Conservation (phyloP, 2,329 filamentous ascomycete species). For the Teratosphaeria epicoccoides region DNA sequence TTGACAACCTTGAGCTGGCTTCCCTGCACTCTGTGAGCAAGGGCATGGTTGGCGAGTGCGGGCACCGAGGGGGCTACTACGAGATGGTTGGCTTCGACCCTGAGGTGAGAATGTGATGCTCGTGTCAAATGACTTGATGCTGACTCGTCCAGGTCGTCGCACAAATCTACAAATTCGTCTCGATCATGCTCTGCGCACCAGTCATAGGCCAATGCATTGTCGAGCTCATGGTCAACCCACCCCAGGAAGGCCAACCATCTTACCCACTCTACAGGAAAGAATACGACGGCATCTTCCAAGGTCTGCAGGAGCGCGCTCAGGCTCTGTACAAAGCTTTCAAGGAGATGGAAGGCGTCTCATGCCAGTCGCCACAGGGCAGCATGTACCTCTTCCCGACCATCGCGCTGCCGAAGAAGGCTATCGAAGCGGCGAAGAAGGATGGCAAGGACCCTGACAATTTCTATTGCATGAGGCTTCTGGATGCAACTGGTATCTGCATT, state of each 20-base stretch:
- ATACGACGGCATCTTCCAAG: conserved; percentile 70
- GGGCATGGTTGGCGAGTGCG: conserved; percentile 98
- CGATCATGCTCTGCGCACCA: conserved; percentile 90
- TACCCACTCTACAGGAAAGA: conserved; percentile 75
- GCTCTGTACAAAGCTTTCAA: conserved; percentile 85
- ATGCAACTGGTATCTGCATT: conserved; percentile 88
- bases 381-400: conserved; percentile 99
- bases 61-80: conserved; percentile 94
- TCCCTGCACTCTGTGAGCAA: conserved; percentile 92
- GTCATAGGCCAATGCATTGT: conserved; percentile 94
- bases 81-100: conserved; percentile 81
- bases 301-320: conserved; percentile 66
- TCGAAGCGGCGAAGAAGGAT: conserved; percentile 62
- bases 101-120: conserved; percentile 18
- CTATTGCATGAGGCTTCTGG: conserved; percentile 82
- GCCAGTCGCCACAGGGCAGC: conserved; percentile 77
- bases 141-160: conserved; percentile 58
- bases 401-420: conserved; percentile 62
- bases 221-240: conserved; percentile 96
- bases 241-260: conserved; percentile 69
- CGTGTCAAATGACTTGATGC: conserved; percentile 8
- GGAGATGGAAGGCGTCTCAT: conserved; percentile 92
- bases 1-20: conserved; percentile 76
- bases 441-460: conserved; percentile 77
- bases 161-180: conserved; percentile 98